Evolutionary conservation across 2,329 filamentous ascomycete species (phyloP).

Genomic region (Diatrype stigma): DNA sequence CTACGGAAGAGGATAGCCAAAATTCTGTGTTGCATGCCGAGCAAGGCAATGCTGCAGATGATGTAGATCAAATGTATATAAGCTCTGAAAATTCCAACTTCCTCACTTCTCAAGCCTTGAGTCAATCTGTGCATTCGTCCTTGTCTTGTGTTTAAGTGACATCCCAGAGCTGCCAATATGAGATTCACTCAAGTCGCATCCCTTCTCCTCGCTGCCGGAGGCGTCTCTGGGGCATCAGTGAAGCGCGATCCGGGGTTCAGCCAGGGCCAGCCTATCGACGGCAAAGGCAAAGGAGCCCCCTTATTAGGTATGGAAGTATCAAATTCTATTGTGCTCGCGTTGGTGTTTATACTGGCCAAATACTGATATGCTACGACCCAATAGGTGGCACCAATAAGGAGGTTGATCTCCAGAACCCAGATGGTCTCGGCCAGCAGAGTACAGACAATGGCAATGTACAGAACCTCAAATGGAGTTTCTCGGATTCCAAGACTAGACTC

Average conservation of each 20-base stretch:
- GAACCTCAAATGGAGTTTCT: slow-evolving; percentile 68
- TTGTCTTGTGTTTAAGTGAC: not conserved
- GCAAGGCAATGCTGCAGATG: not conserved
- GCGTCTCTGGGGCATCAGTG: slow-evolving; percentile 15
- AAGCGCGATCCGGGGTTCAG: slow-evolving; percentile 34
- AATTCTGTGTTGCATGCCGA: not conserved
- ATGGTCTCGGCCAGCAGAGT: slow-evolving; percentile 56
- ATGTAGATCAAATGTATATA: not conserved
- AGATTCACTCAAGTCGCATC: slow-evolving; percentile 14
- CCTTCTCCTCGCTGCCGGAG: slow-evolving; percentile 13
- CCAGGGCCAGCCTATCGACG: slow-evolving; percentile 53
- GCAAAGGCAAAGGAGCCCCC: slow-evolving; percentile 53
- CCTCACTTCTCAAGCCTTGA: not conserved
- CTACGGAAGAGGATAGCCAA: not conserved
- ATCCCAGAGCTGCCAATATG: slow-evolving; percentile 9
- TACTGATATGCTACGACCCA: not conserved
- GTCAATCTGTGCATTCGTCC: not conserved
- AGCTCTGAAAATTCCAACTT: not conserved
- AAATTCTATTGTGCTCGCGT: no score
- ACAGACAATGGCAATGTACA: slow-evolving; percentile 62
- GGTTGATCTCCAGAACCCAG: slow-evolving; percentile 59
- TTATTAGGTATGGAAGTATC: slow-evolving; percentile 45
- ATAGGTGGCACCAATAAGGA: slow-evolving; percentile 60
- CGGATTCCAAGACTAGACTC: slow-evolving; percentile 60
- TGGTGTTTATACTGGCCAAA: not conserved